Conservation (phyloP, 169 alveolate genomes). For the Plasmodium relictum region DNA sequence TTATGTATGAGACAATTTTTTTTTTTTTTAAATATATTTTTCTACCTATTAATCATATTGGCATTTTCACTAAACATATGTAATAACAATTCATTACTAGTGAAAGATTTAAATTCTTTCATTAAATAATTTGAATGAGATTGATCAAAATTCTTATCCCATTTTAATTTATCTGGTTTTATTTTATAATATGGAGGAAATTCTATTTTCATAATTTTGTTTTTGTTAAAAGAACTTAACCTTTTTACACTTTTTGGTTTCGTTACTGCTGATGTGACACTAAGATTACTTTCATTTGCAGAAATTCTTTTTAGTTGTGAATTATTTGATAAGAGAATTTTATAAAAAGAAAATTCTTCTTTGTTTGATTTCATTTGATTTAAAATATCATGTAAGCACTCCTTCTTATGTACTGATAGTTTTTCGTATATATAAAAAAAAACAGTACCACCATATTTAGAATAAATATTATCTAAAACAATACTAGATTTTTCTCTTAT, state of each 20-base stretch:
- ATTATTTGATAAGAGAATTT: conserved; percentile 30
- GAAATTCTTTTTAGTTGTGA: conserved; percentile 59
- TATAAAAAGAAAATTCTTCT: conserved; percentile 56
- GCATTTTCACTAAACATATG: conserved; percentile 61
- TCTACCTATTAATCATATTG: conserved; percentile 49
- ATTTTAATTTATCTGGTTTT: conserved; percentile 55
- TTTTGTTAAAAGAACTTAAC: conserved; percentile 34
- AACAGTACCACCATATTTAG: conserved; percentile 32
- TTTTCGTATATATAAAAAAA: conserved; percentile 61
- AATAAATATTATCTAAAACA: conserved; percentile 62
- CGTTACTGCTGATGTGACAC: conserved; percentile 18
- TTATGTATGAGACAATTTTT: neutral
- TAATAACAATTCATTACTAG: conserved; percentile 15
- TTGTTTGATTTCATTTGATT: conserved; percentile 62
- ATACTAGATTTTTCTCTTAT: conserved; percentile 54
- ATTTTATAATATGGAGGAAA: conserved; percentile 71
- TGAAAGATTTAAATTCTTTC: conserved; percentile 59
- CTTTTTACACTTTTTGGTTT: conserved; percentile 48
- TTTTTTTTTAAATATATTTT: neutral
- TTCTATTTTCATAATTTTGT: conserved; percentile 45
- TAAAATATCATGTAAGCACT: conserved; percentile 63
- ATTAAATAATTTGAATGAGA: conserved; percentile 49
- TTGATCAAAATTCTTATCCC: conserved; percentile 58
- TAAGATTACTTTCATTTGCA: conserved; percentile 35
- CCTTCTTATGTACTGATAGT: conserved; percentile 69